Percentiles rank a stretch among this genome's conserved stretches.
Conservation (phyloP, 1,139 yeast genomes). For the Hansenula anomala region DNA sequence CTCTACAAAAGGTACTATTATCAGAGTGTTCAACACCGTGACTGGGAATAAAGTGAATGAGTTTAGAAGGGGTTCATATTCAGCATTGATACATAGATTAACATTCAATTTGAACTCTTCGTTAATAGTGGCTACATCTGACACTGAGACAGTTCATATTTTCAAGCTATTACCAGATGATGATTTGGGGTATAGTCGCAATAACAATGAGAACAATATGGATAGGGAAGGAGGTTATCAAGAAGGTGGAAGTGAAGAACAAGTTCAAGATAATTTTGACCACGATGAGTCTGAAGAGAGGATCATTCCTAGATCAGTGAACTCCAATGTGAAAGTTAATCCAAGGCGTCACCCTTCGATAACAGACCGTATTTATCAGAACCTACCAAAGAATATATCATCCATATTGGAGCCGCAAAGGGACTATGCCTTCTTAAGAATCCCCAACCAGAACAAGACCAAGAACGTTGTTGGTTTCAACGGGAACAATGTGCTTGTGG, state of each 20-base stretch:
- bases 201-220: background rate
- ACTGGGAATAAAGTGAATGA: constrained; percentile 38
- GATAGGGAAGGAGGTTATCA: background rate
- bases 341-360: constrained; percentile 13
- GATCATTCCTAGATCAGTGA: constrained; percentile 1
- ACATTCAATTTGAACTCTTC: constrained; percentile 46
- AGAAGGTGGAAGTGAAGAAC: background rate
- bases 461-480: constrained; percentile 21
- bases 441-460: constrained; percentile 22
- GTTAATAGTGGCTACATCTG: constrained; percentile 62
- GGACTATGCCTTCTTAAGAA: constrained; percentile 32
- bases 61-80: constrained; percentile 66
- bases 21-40: constrained; percentile 44
- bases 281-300: background rate
- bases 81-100: constrained; percentile 50
- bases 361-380: constrained; percentile 18
- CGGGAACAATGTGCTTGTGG: constrained; percentile 22
- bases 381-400: constrained; percentile 26
- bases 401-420: constrained; percentile 34
- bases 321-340: background rate
- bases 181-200: too few relatives aligned
- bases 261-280: too few relatives aligned
- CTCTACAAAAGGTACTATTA: constrained; percentile 66
- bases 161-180: constrained; percentile 33
- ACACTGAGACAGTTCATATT: constrained; percentile 65